Base-by-base conservation (phyloP, 2,329 filamentous ascomycete species). In the Diplodia mutila region DNA sequence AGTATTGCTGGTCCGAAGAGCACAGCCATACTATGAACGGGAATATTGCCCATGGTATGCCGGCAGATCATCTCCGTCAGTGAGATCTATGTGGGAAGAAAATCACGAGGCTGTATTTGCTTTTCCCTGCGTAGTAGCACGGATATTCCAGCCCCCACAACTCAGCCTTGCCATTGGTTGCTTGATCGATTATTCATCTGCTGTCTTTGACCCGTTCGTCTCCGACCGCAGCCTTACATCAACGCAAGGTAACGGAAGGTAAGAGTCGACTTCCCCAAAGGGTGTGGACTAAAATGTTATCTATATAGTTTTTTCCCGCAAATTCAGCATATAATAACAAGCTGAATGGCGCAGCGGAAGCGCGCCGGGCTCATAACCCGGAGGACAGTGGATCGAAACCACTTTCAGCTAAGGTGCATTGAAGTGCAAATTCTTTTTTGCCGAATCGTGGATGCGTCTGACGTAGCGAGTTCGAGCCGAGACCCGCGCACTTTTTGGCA, bases 321-420 rank as follows among this genome's bases (percentile, higher is more conserved):
- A 23, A 8, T 25, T 14, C 1, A n/a, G 6, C 27, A 2, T 21
- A 25, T 7, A 6, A 25, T 23, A 32, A 8, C n/a, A 68, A 68
- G 67, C 67, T 68, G 61, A 68, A 66, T 68, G 67, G 67, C 67
- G 67, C 67, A 68, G 67, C 67, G 67, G 67, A 68, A 68, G 67
- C 67, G 65, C 73, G 73, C 73, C 73, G 73, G 73, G 73, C 73
- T 74, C 73, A 74, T 74, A 74, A 74, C 73, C 73, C 73, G 73
- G 73, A 74, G 73, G 73, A 74, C 73, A 71, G 66, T 70, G 72
- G 73, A 74, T 74, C 73, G 73, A 74, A 74, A 74, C 73, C 72
- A 70, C 61, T 59, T 66, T 68, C 61, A 68, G 67, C 67, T 68
- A 68, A 42, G 7, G n/a, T 14, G 9, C 2, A 29, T 6, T 16